These are phyloP conservation scores for Talaromyces sp. DNA, from an alignment of 2,329 filamentous ascomycete genomes.

Conservation along the genomic window DNA sequence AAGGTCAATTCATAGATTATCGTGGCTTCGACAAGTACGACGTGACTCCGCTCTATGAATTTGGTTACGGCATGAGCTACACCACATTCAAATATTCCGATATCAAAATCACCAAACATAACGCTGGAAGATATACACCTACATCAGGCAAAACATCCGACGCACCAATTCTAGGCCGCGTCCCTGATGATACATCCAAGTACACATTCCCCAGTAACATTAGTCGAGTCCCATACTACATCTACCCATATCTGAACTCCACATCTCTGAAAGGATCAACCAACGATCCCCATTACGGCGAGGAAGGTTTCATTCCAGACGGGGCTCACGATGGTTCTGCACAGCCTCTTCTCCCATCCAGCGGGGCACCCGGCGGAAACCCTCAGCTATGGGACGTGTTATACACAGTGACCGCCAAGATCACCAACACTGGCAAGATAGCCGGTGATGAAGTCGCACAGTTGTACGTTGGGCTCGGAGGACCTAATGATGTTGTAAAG, in stretches of 20 bases:
- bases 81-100: conserved; percentile 55
- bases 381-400: conserved; percentile 25
- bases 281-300: conserved; percentile 9
- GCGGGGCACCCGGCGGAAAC: conserved; percentile 41
- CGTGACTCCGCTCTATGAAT: conserved; percentile 59
- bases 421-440: conserved; percentile 71
- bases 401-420: conserved; percentile 55
- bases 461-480: conserved; percentile 29
- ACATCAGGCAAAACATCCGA: conserved; percentile 57
- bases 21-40: conserved; percentile 51
- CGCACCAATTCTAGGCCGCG: conserved; percentile 59
- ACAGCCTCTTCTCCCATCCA: conserved; percentile 43
- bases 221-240: conserved; percentile 3
- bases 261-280: conserved; percentile 1
- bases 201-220: conserved; percentile 9
- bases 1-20: conserved; percentile 58
- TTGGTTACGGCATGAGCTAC: conserved; percentile 61
- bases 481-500: background rate
- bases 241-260: conserved; percentile 16
- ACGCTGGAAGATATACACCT: background rate
- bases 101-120: conserved; percentile 48
- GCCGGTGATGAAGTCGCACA: conserved; percentile 75
- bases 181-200: conserved; percentile 19
- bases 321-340: background rate
- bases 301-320: conserved; percentile 9